A percentile compares a stretch with the other conserved stretches of the same genome.
Conservation (phyloP, 1,284 basidiomycete genomes). For the Rhodotorula sp. region DNA sequence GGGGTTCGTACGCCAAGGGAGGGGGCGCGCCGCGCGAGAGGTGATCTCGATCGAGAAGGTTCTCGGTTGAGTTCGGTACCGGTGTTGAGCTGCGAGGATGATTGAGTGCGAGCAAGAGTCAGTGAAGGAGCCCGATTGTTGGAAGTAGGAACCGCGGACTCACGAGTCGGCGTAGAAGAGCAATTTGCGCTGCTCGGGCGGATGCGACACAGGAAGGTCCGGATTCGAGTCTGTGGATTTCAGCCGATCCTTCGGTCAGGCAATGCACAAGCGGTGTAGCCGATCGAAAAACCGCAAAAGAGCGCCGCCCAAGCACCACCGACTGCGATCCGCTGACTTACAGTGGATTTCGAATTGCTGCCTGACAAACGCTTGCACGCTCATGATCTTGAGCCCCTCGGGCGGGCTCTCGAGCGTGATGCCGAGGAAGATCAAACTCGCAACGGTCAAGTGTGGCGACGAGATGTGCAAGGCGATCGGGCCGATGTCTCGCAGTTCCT, state of each 20-base stretch:
- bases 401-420: slow-evolving; percentile 30
- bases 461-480: slow-evolving; percentile 28
- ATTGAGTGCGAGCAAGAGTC: neutral
- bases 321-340: neutral
- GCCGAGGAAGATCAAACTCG: slow-evolving; percentile 21
- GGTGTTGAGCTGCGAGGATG: slow-evolving; percentile 6
- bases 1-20: slow-evolving; percentile 20
- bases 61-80: slow-evolving; percentile 18
- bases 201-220: slow-evolving; percentile 5
- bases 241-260: neutral
- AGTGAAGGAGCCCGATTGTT: no score
- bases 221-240: neutral
- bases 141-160: neutral
- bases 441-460: slow-evolving; percentile 36
- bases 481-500: slow-evolving; percentile 12
- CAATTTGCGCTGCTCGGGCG: slow-evolving; percentile 14
- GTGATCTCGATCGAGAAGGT: slow-evolving; percentile 16
- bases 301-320: neutral
- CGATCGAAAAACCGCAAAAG: neutral
- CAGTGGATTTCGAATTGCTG: slow-evolving; percentile 32
- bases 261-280: neutral
- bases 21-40: slow-evolving; percentile 14
- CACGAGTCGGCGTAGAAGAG: slow-evolving; percentile 31
- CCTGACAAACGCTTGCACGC: slow-evolving; percentile 20
- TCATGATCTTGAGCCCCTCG: slow-evolving; percentile 25